phyloP scores from a whole-genome alignment of 164 flowering plant genomes.

The Litsea cubeba region DNA sequence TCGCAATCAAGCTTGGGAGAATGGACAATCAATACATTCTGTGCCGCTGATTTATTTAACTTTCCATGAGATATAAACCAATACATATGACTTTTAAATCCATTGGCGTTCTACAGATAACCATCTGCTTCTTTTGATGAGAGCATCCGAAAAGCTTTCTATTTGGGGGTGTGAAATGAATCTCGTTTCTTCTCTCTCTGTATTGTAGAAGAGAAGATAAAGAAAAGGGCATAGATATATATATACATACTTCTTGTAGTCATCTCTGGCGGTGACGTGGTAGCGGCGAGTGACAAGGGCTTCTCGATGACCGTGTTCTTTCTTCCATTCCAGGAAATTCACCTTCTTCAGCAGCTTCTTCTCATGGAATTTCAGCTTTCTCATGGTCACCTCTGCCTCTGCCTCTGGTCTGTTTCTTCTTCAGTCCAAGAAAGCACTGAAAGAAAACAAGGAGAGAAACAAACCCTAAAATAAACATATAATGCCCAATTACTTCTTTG shows the following conservation, averaged over 20 bases:
- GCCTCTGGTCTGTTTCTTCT: neutral
- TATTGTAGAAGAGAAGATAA: neutral
- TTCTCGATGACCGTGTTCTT: constrained; percentile 84
- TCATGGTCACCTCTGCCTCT: constrained; percentile 27
- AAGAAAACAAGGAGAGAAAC: too few species aligned
- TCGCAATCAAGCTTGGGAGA: neutral
- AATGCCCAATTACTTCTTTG: neutral
- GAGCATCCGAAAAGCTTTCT: too few species aligned
- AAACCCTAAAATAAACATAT: neutral
- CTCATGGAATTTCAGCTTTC: constrained; percentile 84
- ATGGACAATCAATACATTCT: neutral
- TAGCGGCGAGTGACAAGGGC: constrained; percentile 61
- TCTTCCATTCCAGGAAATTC: constrained; percentile 85
- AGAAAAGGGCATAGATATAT: neutral
- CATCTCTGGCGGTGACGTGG: constrained; percentile 74
- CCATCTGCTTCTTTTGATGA: too few species aligned
- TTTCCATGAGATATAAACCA: neutral
- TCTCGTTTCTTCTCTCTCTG: too few species aligned
- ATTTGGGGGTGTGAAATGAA: too few species aligned
- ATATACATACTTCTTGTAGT: constrained; percentile 76
- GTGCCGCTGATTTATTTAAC: neutral
- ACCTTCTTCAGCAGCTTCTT: constrained; percentile 79
- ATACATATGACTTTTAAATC: too few species aligned
- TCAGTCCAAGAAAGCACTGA: neutral
- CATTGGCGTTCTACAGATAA: too few species aligned